phyloP scores from a whole-genome alignment of 2,329 filamentous ascomycete genomes.

The Aspergillus ruber region DNA sequence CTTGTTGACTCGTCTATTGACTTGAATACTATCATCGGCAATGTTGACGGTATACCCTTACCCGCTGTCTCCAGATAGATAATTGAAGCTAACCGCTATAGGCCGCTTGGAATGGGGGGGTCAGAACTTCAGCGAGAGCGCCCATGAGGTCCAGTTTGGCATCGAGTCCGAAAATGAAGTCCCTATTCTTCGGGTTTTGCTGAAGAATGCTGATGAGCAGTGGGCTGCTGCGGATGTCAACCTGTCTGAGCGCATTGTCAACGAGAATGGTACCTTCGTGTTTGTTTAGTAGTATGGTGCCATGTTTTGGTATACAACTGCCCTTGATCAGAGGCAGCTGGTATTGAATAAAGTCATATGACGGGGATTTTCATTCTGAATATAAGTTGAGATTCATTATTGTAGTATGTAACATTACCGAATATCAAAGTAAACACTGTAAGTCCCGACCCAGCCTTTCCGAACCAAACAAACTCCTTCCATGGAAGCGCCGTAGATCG shows the following conservation, averaged over 20 bases:
- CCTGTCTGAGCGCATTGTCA: constrained; percentile 11
- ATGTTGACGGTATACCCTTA: constrained; percentile 8
- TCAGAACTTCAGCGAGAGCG: constrained; percentile 6
- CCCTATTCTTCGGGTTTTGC: constrained; percentile 11
- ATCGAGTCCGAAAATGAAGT: constrained; percentile 11
- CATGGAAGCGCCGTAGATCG: too few species aligned
- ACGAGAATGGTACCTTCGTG: constrained; percentile 1
- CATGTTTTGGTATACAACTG: too few species aligned
- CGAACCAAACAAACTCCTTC: too few species aligned
- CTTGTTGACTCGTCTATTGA: constrained; percentile 5
- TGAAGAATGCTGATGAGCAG: constrained; percentile 3
- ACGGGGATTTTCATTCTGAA: too few species aligned
- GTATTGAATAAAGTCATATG: too few species aligned
- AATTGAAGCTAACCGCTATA: not conserved
- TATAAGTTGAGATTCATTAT: too few species aligned
- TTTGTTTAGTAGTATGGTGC: not conserved
- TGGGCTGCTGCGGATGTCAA: constrained; percentile 7
- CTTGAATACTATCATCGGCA: constrained; percentile 11
- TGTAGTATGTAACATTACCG: not conserved
- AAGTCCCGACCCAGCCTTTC: not conserved
- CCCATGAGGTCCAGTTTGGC: constrained; percentile 7
- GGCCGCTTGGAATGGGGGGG: constrained; percentile 14
- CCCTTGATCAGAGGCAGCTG: too few species aligned
- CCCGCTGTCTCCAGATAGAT: not conserved
- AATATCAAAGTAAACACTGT: not conserved